Evolutionary conservation across 2,329 filamentous ascomycete genomes (phyloP), one percentile per base, ranked within the genome.

Genomic region (Madurella mycetomatis): DNA sequence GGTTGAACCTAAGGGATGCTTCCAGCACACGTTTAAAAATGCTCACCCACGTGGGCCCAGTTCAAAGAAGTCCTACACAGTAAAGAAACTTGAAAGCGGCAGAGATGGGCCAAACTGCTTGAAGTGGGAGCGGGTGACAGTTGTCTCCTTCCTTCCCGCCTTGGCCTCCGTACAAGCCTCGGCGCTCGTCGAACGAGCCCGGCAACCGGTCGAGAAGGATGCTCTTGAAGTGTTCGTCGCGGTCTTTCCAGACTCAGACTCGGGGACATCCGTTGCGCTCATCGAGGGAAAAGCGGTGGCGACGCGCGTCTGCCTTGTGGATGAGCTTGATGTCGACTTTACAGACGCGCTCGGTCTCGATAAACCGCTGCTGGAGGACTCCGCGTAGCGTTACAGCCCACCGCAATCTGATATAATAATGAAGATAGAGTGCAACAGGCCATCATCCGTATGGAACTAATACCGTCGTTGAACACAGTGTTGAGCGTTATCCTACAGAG

Each of bases 141-240:
- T 78, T 48, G 81, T 73, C 17, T 78, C 70, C 59, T 13, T 66
- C 55, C 25, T 66, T 53, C 18, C 69, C 65, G n/a, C 74, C 73
- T 40, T 75, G 50, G 7, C 58, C 56, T 13, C 55, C 73, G 52
- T 75, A 75, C 30, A 67, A 65, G 4, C 66, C 70, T 5, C 67
- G 64, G 8, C 70, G 68, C 49, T 75, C 73, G 1, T 68, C 48
- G 15, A 71, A 64, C 0, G 67, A 65, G 2, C 62, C 60, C 4
- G 80, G 79, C 15, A 85, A 67, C 57, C 84, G 80, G 32, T 76
- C 77, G 66, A 85, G 72, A 60, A 85, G 82, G 55, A 80, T 81
- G 2, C 76, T 66, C 0, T 69, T 32, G 48, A 62, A 60, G 59
- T 80, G 80, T n/a, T 56, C 66, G 0, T 62, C 47, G 31, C 68